A percentile compares a stretch with the other conserved stretches of the same genome.
These are phyloP conservation scores for Nothopassalora personata DNA, from an alignment of 2,329 filamentous ascomycete genomes.

Conservation along the genomic window DNA sequence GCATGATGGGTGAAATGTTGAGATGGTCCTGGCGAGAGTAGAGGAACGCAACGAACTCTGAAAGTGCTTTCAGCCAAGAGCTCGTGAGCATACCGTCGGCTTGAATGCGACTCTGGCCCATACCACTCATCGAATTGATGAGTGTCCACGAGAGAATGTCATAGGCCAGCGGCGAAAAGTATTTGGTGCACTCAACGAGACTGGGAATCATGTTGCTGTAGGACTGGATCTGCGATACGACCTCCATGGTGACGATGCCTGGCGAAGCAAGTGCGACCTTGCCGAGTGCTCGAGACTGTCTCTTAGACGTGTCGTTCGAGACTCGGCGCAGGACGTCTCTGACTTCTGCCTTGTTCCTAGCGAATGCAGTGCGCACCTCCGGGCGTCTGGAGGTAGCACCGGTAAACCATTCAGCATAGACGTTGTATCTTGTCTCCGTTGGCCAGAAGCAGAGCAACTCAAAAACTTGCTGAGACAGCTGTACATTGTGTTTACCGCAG, in stretches of 20 bases:
- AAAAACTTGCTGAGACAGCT: conserved; percentile 80
- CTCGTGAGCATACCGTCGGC: conserved; percentile 71
- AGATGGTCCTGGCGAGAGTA: conserved; percentile 82
- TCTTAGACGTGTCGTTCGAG: conserved; percentile 76
- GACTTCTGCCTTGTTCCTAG: conserved; percentile 70
- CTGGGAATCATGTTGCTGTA: conserved; percentile 94
- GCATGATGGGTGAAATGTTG: conserved; percentile 76
- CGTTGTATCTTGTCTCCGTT: conserved; percentile 69
- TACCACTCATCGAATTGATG: conserved; percentile 62
- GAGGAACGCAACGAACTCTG: conserved; percentile 83
- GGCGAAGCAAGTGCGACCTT: conserved; percentile 91
- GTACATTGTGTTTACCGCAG: conserved; percentile 76
- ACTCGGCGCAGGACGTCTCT: conserved; percentile 82
- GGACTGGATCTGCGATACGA: conserved; percentile 83
- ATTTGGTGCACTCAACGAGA: conserved; percentile 88
- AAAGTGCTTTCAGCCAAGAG: conserved; percentile 84
- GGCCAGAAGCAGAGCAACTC: conserved; percentile 75
- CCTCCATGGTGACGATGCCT: conserved; percentile 83
- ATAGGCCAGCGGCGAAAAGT: conserved; percentile 88
- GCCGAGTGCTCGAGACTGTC: conserved; percentile 81
- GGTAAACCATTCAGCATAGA: conserved; percentile 91
- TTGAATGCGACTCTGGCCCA: conserved; percentile 55
- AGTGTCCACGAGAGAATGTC: conserved; percentile 92
- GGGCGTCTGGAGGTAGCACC: conserved; percentile 67
- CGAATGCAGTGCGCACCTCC: conserved; percentile 73